phyloP scores from a whole-genome alignment of 768 basidiomycete genomes.

The Mycena venus region DNA sequence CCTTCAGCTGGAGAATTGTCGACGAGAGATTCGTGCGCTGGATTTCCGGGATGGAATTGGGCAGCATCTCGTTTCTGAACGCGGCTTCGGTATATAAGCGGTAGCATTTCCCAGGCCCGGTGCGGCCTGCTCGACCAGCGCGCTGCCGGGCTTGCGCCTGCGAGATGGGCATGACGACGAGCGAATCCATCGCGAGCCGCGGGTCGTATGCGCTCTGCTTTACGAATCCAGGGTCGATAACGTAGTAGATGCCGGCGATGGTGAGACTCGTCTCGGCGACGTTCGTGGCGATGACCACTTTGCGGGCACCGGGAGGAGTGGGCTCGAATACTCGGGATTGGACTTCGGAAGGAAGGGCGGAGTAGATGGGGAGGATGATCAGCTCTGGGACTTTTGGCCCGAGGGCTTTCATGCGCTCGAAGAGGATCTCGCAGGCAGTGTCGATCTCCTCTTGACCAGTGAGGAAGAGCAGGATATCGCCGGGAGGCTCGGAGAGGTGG shows the following conservation, averaged over 20 bases:
- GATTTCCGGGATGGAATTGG: slow-evolving; percentile 97
- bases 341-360: slow-evolving; percentile 96
- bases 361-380: slow-evolving; percentile 97
- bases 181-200: slow-evolving; percentile 96
- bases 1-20: slow-evolving; percentile 96
- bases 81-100: slow-evolving; percentile 98
- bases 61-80: slow-evolving; percentile 98
- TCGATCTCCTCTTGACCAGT: slow-evolving; percentile 99
- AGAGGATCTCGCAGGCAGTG: slow-evolving; percentile 96
- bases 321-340: slow-evolving; percentile 99
- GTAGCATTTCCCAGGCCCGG: slow-evolving; percentile 98
- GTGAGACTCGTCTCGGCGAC: slow-evolving; percentile 99
- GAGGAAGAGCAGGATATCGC: slow-evolving; percentile 96
- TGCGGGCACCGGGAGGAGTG: slow-evolving; percentile 97
- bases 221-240: slow-evolving; percentile 97
- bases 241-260: slow-evolving; percentile 99
- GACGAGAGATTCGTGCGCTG: slow-evolving; percentile 93
- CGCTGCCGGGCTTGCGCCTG: slow-evolving; percentile 98
- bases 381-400: slow-evolving; percentile 99
- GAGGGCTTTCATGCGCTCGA: slow-evolving; percentile 98
- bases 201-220: slow-evolving; percentile 99
- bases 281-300: slow-evolving; percentile 99
- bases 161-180: slow-evolving; percentile 98
- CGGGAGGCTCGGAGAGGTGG: slow-evolving; percentile 97
- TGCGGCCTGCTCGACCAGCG: slow-evolving; percentile 95